Conservation (phyloP, 352 stramenopile species). For the Pythium rhizo-oryzae region DNA sequence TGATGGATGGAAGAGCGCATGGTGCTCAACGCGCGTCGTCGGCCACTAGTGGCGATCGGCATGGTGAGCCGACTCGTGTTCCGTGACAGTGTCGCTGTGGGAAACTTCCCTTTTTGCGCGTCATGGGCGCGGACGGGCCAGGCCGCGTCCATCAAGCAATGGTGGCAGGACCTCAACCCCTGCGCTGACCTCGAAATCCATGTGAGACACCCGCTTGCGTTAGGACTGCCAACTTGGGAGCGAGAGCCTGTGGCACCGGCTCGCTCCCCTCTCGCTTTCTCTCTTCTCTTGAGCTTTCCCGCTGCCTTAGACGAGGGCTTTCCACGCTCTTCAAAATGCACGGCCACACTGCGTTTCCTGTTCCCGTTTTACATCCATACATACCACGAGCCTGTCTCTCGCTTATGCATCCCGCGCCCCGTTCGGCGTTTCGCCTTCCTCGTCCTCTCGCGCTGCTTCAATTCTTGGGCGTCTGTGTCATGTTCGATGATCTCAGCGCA, state of each 20-base stretch:
- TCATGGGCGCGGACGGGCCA: too few species aligned
- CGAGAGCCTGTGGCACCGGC: too few species aligned
- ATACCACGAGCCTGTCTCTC: background rate
- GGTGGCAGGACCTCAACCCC: background rate
- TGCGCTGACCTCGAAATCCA: background rate
- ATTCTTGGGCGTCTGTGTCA: slow-evolving; percentile 10
- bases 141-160: background rate
- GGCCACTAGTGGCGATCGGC: too few species aligned
- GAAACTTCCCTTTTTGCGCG: too few species aligned
- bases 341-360: background rate
- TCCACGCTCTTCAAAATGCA: background rate
- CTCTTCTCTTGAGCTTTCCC: too few species aligned
- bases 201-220: background rate
- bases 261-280: too few species aligned
- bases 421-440: background rate
- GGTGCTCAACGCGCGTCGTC: too few species aligned
- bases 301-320: too few species aligned
- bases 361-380: background rate
- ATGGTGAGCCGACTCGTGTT: too few species aligned
- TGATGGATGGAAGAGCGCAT: too few species aligned
- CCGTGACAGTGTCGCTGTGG: too few species aligned
- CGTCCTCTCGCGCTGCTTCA: slow-evolving; percentile 7
- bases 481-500: slow-evolving; percentile 1
- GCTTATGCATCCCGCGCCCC: too few species aligned
- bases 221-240: background rate